phyloP scores from a whole-genome alignment of 2,329 filamentous ascomycete genomes.

The Dissoconium aciculare region DNA sequence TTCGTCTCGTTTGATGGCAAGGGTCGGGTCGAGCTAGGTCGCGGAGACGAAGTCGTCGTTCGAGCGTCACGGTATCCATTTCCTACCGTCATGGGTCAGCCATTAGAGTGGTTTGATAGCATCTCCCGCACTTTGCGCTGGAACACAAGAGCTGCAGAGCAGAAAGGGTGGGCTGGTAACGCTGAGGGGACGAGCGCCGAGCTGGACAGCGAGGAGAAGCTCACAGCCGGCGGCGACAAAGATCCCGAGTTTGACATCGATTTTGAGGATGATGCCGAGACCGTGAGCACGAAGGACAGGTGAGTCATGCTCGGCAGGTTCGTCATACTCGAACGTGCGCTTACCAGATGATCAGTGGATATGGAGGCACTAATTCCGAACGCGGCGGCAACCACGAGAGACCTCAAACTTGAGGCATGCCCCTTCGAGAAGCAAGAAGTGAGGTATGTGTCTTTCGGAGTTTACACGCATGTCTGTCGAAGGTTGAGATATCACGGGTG shows the following conservation, averaged over 20 bases:
- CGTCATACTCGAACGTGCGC: no score
- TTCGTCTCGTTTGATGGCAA: conserved; percentile 98
- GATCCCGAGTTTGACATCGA: conserved; percentile 83
- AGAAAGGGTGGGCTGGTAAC: conserved; percentile 59
- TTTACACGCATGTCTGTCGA: no score
- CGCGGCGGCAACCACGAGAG: conserved; percentile 1
- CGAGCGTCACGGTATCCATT: conserved; percentile 94
- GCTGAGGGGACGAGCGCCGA: conserved; percentile 25
- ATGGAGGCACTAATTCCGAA: conserved; percentile 2
- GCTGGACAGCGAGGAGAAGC: conserved; percentile 27
- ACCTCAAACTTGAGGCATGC: no score
- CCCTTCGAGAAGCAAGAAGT: no score
- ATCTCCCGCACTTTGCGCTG: conserved; percentile 82
- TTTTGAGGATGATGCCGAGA: conserved; percentile 48
- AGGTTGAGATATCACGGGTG: no score
- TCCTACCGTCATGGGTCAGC: conserved; percentile 80
- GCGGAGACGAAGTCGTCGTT: conserved; percentile 91
- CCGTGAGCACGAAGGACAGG: conserved; percentile 23
- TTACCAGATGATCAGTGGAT: conserved; percentile 2
- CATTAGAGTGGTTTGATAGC: conserved; percentile 92
- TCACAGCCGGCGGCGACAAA: conserved; percentile 14
- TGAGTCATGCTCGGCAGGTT: no score
- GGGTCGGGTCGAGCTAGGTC: conserved; percentile 78
- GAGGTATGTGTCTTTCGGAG: no score
- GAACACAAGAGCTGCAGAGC: conserved; percentile 84